Percentiles rank a stretch among this genome's conserved stretches.
These are phyloP conservation scores for Penicillium rolfsii DNA, from an alignment of 2,329 filamentous ascomycete species.

Conservation along the genomic window DNA sequence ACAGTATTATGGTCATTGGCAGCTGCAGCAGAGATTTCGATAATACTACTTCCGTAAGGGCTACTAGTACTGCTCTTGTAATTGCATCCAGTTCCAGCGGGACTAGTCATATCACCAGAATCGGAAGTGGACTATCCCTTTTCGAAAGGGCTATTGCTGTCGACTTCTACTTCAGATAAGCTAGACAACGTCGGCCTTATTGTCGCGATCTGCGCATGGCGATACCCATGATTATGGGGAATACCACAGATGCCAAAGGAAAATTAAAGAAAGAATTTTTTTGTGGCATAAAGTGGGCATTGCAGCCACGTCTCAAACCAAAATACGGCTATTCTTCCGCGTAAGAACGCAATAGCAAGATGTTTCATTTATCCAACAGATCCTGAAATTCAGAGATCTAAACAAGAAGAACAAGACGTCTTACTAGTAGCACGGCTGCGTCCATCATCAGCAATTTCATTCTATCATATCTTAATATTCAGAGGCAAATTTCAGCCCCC, in stretches of 20 bases:
- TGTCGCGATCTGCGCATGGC: not conserved
- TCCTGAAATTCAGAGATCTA: not conserved
- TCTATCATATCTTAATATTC: slow-evolving; percentile 2
- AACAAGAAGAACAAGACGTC: not conserved
- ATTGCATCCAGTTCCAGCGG: too few relatives aligned
- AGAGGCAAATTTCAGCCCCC: not conserved
- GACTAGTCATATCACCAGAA: too few relatives aligned
- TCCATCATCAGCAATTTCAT: slow-evolving; percentile 3
- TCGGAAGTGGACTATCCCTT: too few relatives aligned
- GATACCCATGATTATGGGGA: slow-evolving; percentile 1
- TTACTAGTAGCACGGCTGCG: slow-evolving; percentile 1
- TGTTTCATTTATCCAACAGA: slow-evolving; percentile 1
- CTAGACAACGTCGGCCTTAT: slow-evolving; percentile 1
- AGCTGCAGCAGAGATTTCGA: too few relatives aligned
- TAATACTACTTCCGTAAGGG: too few relatives aligned
- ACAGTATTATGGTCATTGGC: too few relatives aligned
- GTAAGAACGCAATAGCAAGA: slow-evolving; percentile 2
- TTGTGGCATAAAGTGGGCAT: slow-evolving; percentile 1
- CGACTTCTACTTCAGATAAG: too few relatives aligned
- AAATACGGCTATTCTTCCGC: not conserved
- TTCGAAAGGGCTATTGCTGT: too few relatives aligned
- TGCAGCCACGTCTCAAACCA: not conserved
- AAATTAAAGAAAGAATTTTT: slow-evolving; percentile 1
- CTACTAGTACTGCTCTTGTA: too few relatives aligned
- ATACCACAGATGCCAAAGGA: slow-evolving; percentile 3